These are phyloP conservation scores for Geopyxis carbonaria DNA, from an alignment of 495 filamentous ascomycete species.

Conservation along the genomic window DNA sequence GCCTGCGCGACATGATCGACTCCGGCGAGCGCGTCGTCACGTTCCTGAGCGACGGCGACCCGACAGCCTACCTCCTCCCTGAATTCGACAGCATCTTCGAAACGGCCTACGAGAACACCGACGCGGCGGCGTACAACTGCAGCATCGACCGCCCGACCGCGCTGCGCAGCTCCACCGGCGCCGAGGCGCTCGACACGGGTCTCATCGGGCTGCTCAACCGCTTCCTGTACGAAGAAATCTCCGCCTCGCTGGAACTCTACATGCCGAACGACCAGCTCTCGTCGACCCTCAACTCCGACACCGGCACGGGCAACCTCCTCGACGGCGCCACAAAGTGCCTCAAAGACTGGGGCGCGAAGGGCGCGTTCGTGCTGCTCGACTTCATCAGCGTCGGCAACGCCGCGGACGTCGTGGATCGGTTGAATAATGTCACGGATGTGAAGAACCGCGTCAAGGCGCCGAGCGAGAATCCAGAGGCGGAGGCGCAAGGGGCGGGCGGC, in stretches of 20 bases:
- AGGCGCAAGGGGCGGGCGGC: neutral
- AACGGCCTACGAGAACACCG: conserved; percentile 45
- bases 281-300: conserved; percentile 38
- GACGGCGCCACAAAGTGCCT: conserved; percentile 38
- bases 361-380: conserved; percentile 48
- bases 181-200: conserved; percentile 26
- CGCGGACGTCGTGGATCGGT: neutral
- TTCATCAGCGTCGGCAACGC: conserved; percentile 26
- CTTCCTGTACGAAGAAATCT: conserved; percentile 38
- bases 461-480: neutral
- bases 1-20: conserved; percentile 42
- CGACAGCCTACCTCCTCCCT: conserved; percentile 45
- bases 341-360: conserved; percentile 36
- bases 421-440: conserved; percentile 4
- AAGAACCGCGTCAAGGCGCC: neutral
- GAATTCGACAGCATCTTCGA: conserved; percentile 61
- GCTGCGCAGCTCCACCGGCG: too few relatives aligned
- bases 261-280: conserved; percentile 41
- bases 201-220: conserved; percentile 53
- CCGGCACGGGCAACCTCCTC: conserved; percentile 39
- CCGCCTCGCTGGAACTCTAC: conserved; percentile 29
- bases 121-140: conserved; percentile 38
- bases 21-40: conserved; percentile 43
- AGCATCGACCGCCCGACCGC: conserved; percentile 41
- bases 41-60: conserved; percentile 42